Evolutionary conservation across 352 stramenopile species (phyloP).

Genomic region (Bremia lactucae): DNA sequence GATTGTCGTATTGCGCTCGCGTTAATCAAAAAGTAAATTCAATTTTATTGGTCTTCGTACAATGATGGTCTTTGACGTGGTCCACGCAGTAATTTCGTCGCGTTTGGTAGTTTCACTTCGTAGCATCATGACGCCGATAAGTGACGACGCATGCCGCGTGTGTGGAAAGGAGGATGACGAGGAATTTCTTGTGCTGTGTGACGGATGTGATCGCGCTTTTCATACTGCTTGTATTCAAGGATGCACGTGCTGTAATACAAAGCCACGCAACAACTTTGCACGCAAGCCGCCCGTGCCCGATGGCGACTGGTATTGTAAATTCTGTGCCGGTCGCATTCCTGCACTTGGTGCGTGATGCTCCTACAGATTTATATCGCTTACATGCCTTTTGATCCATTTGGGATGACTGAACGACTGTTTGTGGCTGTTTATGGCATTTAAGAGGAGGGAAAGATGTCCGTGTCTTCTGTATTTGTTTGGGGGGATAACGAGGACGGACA

Average conservation of each 20-base stretch:
- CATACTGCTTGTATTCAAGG: constrained; percentile 64
- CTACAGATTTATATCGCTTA: neutral
- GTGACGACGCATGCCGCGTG: constrained; percentile 68
- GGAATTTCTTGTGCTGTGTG: constrained; percentile 68
- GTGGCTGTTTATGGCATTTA: neutral
- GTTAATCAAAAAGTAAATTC: constrained; percentile 2
- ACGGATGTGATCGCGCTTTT: constrained; percentile 67
- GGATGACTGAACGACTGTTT: constrained; percentile 7
- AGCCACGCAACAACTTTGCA: constrained; percentile 69
- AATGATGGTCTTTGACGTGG: constrained; percentile 8
- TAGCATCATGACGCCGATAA: constrained; percentile 24
- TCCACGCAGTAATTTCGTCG: constrained; percentile 13
- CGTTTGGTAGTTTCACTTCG: constrained; percentile 6
- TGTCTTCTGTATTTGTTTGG: constrained; percentile 61
- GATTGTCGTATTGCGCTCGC: constrained; percentile 53
- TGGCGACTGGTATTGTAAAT: constrained; percentile 83
- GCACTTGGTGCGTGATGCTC: constrained; percentile 26
- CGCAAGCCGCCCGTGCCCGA: constrained; percentile 66
- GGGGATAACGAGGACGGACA: constrained; percentile 77
- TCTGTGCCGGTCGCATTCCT: constrained; percentile 54
- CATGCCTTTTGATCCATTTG: neutral
- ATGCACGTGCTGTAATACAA: constrained; percentile 68
- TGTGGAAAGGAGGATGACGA: constrained; percentile 68
- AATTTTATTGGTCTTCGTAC: neutral
- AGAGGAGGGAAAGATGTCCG: constrained; percentile 29